Evolutionary conservation across 179 eudicot species (phyloP).

Genomic region (Camellia oleifera): DNA sequence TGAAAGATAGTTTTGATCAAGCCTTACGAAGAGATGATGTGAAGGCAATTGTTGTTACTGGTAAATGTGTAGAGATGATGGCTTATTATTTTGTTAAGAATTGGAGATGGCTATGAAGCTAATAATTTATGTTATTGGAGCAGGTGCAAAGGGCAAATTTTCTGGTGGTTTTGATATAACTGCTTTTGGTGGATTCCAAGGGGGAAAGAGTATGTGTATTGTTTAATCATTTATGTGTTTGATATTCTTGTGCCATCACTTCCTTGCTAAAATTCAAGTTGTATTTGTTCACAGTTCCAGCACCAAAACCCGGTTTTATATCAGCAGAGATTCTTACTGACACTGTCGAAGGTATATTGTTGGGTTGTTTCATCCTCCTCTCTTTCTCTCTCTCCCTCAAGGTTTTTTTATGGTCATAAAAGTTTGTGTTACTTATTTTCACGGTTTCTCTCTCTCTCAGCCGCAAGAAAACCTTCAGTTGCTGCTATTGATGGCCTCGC

Average conservation of each 20-base stretch:
- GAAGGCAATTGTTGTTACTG: conserved; percentile 84
- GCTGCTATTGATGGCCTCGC: conserved; percentile 97
- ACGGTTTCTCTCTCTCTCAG: conserved; percentile 29
- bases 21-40: conserved; percentile 74
- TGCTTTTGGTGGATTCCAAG: conserved; percentile 70
- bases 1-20: conserved; percentile 61
- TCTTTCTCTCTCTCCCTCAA: background rate
- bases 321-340: conserved; percentile 82
- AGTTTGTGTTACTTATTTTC: background rate
- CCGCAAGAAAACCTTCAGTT: conserved; percentile 85
- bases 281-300: conserved; percentile 34
- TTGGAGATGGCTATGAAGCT: conserved; percentile 6
- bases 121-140: conserved; percentile 17
- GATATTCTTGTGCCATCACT: background rate
- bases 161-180: conserved; percentile 93
- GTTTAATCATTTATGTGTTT: background rate
- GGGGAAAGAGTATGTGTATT: conserved; percentile 47
- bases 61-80: conserved; percentile 29
- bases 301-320: conserved; percentile 78
- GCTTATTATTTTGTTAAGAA: conserved; percentile 10
- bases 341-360: conserved; percentile 62
- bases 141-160: conserved; percentile 88
- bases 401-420: background rate
- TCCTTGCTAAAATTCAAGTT: background rate
- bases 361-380: background rate